Evolutionary conservation across 139 green algal genomes (phyloP), one percentile per base, ranked within the genome.

Genomic region (Picochlorum sp.): DNA sequence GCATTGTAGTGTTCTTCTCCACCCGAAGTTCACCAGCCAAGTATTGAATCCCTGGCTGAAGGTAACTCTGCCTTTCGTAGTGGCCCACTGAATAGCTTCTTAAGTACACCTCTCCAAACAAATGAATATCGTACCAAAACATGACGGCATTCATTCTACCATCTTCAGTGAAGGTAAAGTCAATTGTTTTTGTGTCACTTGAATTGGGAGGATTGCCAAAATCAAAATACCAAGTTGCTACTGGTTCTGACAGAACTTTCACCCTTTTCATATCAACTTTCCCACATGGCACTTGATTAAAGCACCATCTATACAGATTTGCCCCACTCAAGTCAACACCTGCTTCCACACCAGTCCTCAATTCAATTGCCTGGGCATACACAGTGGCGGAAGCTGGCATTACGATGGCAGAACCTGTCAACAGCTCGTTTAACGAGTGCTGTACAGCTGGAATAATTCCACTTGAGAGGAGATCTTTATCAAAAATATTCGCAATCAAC

Each of bases 161-260:
- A 20, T 22, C 16, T 22, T 57, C 63, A 0, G 40, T 64, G 35
- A 92, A 81, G 3, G 57, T 31, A 5, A 93, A 2, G n/a, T 91
- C 84, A 4, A 91, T 29, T 0, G 63, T 77, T 26, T 75, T 73
- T 20, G 37, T 39, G 26, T 74, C 64, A 54, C 55, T 74, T 25
- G 72, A 59, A 29, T 79, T 59, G 0, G 74, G 75, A 4, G 75
- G 76, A 7, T 33, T 65, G 3, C 59, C 37, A 51, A 93, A 49
- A 49, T 88, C 77, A 41, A 91, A 89, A 50, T 89, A 74, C 76
- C 76, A 93, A 4, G 65, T 73, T 57, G 81, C 68, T 32, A 73
- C 31, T 0, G 78, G 80, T 14, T 70, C 13, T 5, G 67, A 75
- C 28, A 91, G 65, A 6, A 73, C 59, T 14, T 24, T 36, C 12